phyloP scores from a whole-genome alignment of 2,329 filamentous ascomycete species.

The Penicillium sp. region DNA sequence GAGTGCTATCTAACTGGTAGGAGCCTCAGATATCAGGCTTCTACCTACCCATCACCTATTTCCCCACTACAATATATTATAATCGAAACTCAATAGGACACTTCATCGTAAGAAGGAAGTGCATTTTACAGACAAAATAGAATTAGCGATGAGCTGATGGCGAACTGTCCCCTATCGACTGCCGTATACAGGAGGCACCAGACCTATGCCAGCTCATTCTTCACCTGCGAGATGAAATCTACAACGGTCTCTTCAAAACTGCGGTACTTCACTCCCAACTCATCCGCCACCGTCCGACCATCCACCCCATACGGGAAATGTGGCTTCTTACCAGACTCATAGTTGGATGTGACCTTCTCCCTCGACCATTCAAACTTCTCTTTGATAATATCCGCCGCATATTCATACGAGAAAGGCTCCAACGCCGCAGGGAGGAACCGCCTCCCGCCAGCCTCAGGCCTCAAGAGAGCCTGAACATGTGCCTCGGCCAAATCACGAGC shows the following conservation, averaged over 20 bases:
- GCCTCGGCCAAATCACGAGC: conserved; percentile 52
- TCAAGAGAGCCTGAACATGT: conserved; percentile 50
- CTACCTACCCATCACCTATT: too few relatives aligned
- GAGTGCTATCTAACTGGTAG: too few relatives aligned
- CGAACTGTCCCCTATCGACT: too few relatives aligned
- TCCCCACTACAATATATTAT: too few relatives aligned
- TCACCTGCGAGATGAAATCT: conserved; percentile 20
- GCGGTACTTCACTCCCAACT: conserved; percentile 46
- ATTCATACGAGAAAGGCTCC: conserved; percentile 53
- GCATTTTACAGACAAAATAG: too few relatives aligned
- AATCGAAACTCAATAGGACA: too few relatives aligned
- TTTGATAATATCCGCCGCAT: conserved; percentile 50
- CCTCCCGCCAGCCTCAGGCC: conserved; percentile 35
- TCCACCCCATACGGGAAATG: conserved; percentile 45
- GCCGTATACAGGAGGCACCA: too few relatives aligned
- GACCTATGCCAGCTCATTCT: neutral
- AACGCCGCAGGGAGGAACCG: conserved; percentile 48
- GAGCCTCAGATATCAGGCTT: too few relatives aligned
- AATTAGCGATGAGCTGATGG: too few relatives aligned
- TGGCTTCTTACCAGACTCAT: conserved; percentile 41
- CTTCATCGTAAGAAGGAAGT: too few relatives aligned
- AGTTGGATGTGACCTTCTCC: conserved; percentile 36
- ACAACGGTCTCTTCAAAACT: conserved; percentile 23
- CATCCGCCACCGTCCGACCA: conserved; percentile 44
- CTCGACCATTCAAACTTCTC: conserved; percentile 46